These are phyloP conservation scores for Ceratocystis papillata DNA, from an alignment of 2,329 filamentous ascomycete species.

Conservation along the genomic window DNA sequence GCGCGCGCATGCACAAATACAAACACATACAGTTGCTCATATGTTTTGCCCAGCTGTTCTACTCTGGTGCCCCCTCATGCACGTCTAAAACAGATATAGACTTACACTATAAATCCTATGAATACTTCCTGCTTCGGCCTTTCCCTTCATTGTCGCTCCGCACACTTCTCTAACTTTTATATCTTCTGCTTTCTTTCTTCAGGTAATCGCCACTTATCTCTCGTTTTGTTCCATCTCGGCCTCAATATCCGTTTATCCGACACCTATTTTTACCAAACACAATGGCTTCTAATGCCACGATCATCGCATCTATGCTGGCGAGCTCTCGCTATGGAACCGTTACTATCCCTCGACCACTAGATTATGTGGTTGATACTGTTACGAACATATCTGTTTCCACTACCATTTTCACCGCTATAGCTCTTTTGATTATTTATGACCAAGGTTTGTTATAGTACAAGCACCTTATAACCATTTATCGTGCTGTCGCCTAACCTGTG, in stretches of 20 bases:
- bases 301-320: conserved; percentile 59
- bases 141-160: neutral
- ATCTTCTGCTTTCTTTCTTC: neutral
- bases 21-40: neutral
- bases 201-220: neutral
- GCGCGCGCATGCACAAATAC: neutral
- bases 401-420: conserved; percentile 53
- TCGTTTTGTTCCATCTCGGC: neutral
- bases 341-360: conserved; percentile 45
- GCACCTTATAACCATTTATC: no score
- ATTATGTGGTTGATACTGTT: conserved; percentile 44
- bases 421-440: conserved; percentile 70
- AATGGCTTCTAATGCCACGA: conserved; percentile 45
- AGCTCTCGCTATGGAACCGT: conserved; percentile 44
- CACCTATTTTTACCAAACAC: neutral
- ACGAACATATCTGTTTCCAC: conserved; percentile 36
- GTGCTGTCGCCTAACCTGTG: neutral
- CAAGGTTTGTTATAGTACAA: conserved; percentile 54
- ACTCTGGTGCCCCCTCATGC: no score
- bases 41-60: neutral
- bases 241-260: neutral
- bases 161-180: neutral
- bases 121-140: neutral
- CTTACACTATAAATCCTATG: conserved; percentile 2
- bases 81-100: neutral